Conservation (phyloP, 306 rosid species). For the Quercus agrifolia region DNA sequence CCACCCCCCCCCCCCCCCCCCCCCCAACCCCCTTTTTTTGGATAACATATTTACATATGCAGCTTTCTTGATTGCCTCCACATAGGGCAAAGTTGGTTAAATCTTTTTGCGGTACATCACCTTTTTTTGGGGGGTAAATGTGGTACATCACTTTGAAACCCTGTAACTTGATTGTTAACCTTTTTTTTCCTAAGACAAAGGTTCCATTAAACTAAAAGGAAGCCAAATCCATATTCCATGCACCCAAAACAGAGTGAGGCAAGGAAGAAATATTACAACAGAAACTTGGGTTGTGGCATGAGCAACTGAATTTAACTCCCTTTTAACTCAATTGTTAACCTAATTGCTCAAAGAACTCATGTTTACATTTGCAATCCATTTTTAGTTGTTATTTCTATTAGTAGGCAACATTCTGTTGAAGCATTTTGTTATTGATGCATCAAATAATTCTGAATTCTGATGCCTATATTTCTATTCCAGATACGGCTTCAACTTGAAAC, state of each 20-base stretch:
- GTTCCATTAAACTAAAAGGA: no score
- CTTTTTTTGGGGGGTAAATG: no score
- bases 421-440: not conserved
- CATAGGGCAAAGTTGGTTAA: not conserved
- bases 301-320: no score
- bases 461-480: conserved; percentile 40
- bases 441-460: conserved; percentile 1
- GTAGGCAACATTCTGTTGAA: not conserved
- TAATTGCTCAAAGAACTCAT: not conserved
- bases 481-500: conserved; percentile 93
- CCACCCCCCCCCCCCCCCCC: no score
- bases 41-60: not conserved
- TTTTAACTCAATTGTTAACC: not conserved
- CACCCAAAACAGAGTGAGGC: no score
- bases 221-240: no score
- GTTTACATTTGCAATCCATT: not conserved
- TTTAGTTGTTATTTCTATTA: not conserved
- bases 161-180: not conserved
- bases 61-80: not conserved
- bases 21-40: not conserved
- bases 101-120: not conserved
- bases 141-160: not conserved
- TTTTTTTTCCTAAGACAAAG: no score
- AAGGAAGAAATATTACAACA: no score
- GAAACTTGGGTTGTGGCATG: no score